Evolutionary conservation across 495 filamentous ascomycete genomes (phyloP).

Genomic region (Halenospora varia): DNA sequence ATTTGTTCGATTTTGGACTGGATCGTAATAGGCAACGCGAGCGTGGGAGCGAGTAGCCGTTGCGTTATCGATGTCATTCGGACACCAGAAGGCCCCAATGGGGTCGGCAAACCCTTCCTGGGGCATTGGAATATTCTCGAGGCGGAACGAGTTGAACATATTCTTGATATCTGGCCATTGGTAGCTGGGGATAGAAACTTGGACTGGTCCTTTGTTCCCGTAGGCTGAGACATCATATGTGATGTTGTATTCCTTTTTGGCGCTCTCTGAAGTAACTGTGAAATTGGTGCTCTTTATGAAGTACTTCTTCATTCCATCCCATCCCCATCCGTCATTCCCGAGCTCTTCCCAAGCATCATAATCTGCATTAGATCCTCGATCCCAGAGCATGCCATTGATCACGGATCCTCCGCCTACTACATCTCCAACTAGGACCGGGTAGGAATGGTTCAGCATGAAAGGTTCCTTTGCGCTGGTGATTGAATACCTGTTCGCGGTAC

Average conservation of each 20-base stretch:
- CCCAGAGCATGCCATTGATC: conserved; percentile 55
- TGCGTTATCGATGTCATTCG: conserved; percentile 4
- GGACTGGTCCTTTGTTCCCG: conserved; percentile 7
- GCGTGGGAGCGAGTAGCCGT: neutral
- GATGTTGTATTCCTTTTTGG: conserved; percentile 19
- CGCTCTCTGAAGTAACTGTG: neutral
- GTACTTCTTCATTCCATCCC: conserved; percentile 42
- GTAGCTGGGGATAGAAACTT: conserved; percentile 4
- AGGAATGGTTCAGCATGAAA: neutral
- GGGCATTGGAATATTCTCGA: neutral
- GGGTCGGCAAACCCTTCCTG: neutral
- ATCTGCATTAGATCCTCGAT: conserved; percentile 53
- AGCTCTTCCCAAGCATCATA: conserved; percentile 54
- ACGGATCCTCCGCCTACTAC: conserved; percentile 49
- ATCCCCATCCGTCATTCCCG: conserved; percentile 39
- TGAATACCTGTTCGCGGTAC: conserved; percentile 24
- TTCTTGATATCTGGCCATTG: conserved; percentile 4
- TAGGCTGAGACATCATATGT: conserved; percentile 25
- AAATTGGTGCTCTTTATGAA: conserved; percentile 26
- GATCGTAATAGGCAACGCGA: neutral
- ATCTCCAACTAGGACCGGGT: neutral
- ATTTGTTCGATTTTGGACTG: conserved; percentile 4
- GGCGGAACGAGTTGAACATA: neutral
- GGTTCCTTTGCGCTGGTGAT: conserved; percentile 19
- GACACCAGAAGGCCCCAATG: neutral